A percentile compares a stretch with the other conserved stretches of the same genome.
Conservation (phyloP, 352 stramenopile genomes). For the Phytophthora syringae region DNA sequence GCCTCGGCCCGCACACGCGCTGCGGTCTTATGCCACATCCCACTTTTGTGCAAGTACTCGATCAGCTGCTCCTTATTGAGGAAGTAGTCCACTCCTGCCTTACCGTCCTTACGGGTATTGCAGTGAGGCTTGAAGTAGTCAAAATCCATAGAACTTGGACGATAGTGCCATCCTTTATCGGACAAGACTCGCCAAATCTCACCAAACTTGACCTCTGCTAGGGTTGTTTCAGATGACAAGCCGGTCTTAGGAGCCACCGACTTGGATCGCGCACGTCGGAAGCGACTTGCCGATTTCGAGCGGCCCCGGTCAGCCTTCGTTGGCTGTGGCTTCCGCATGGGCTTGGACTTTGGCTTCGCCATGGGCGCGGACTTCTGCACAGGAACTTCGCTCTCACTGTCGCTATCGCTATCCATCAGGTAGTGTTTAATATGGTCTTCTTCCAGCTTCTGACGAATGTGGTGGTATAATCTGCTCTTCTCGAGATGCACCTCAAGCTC, state of each 20-base stretch:
- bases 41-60: constrained; percentile 60
- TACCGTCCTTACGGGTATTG: constrained; percentile 37
- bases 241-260: constrained; percentile 11
- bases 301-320: constrained; percentile 3
- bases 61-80: constrained; percentile 42
- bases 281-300: constrained; percentile 19
- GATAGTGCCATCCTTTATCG: constrained; percentile 63
- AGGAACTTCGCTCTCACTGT: constrained; percentile 22
- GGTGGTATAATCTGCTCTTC: constrained; percentile 41
- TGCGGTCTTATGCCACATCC: constrained; percentile 55
- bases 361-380: neutral
- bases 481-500: constrained; percentile 57
- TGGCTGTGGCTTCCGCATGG: constrained; percentile 1
- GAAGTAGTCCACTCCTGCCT: constrained; percentile 61
- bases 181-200: constrained; percentile 59
- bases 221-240: constrained; percentile 32
- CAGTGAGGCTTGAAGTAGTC: constrained; percentile 77
- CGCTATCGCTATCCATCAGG: constrained; percentile 13
- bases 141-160: constrained; percentile 49
- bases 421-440: constrained; percentile 41
- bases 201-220: constrained; percentile 64
- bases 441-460: constrained; percentile 49
- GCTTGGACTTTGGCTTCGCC: neutral
- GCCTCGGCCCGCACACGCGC: constrained; percentile 47
- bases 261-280: constrained; percentile 31